A percentile compares a stretch with the other conserved stretches of the same genome.
Evolutionary conservation across 768 basidiomycete genomes (phyloP).

Genomic region (Auricularia sp.): DNA sequence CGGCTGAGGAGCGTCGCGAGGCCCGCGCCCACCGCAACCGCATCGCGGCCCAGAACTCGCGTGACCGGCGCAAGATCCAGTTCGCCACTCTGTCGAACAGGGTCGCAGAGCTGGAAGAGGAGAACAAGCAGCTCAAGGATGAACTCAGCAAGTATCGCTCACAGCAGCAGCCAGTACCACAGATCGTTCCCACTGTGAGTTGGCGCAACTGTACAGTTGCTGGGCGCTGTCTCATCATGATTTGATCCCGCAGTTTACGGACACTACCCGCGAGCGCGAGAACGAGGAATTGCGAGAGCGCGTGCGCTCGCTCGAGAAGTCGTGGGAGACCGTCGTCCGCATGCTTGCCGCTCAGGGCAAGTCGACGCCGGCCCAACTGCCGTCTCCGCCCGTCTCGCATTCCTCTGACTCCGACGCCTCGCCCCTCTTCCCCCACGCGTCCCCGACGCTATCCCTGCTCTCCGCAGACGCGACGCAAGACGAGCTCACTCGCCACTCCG

Average conservation of each 20-base stretch:
- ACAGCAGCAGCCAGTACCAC: conserved; percentile 2
- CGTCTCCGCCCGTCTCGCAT: conserved; percentile 16
- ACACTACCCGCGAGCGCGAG: conserved; percentile 44
- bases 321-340: conserved; percentile 73
- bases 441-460: conserved; percentile 24
- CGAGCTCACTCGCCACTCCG: conserved; percentile 90
- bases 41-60: conserved; percentile 87
- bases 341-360: conserved; percentile 57
- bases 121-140: conserved; percentile 54
- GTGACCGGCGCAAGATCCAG: conserved; percentile 83
- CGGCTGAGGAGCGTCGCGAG: conserved; percentile 73
- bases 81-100: conserved; percentile 55
- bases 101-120: conserved; percentile 68
- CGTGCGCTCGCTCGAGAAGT: conserved; percentile 66
- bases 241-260: conserved; percentile 22
- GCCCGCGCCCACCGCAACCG: conserved; percentile 86
- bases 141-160: conserved; percentile 4
- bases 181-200: background rate
- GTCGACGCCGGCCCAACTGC: conserved; percentile 9
- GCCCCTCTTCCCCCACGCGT: conserved; percentile 24
- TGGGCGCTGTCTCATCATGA: conserved; percentile 29
- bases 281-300: conserved; percentile 68
- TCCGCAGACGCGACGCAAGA: conserved; percentile 16
- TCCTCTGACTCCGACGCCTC: conserved; percentile 26
- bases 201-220: background rate